Evolutionary conservation across 495 filamentous ascomycete species (phyloP).

Genomic region (Penicillium subrubescens): DNA sequence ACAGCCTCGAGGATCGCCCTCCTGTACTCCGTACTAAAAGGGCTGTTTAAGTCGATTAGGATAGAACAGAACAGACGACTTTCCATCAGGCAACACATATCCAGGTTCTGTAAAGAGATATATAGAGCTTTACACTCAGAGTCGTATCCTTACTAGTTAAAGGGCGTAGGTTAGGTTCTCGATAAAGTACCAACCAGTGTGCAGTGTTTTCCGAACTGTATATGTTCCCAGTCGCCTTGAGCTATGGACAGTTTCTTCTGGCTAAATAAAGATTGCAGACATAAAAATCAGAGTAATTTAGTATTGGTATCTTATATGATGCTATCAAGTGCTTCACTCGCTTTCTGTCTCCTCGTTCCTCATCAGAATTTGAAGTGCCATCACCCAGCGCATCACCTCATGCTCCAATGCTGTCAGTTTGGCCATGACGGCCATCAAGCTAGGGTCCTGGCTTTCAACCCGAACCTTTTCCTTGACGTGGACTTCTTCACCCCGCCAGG

Average conservation of each 20-base stretch:
- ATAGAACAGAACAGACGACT: neutral
- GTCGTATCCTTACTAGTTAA: too few relatives aligned
- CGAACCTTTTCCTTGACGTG: conserved; percentile 85
- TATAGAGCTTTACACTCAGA: too few relatives aligned
- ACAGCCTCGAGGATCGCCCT: neutral
- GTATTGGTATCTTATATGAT: neutral
- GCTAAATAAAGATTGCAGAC: neutral
- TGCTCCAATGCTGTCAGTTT: conserved; percentile 84
- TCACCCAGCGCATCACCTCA: conserved; percentile 64
- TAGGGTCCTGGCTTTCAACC: conserved; percentile 91
- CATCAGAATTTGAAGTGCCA: conserved; percentile 80
- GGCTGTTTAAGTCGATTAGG: neutral
- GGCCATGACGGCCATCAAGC: conserved; percentile 79
- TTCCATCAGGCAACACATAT: too few relatives aligned
- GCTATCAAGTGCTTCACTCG: conserved; percentile 22
- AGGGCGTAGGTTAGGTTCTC: too few relatives aligned
- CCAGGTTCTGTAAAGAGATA: neutral
- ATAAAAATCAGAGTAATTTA: neutral
- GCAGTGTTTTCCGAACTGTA: neutral
- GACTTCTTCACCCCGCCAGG: conserved; percentile 69
- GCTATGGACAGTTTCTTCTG: neutral
- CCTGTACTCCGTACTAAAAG: too few relatives aligned
- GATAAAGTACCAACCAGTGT: neutral
- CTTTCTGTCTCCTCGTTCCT: conserved; percentile 56
- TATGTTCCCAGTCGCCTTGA: neutral